phyloP scores from a whole-genome alignment of 495 filamentous ascomycete genomes.

The Lindgomyces ingoldianus region DNA sequence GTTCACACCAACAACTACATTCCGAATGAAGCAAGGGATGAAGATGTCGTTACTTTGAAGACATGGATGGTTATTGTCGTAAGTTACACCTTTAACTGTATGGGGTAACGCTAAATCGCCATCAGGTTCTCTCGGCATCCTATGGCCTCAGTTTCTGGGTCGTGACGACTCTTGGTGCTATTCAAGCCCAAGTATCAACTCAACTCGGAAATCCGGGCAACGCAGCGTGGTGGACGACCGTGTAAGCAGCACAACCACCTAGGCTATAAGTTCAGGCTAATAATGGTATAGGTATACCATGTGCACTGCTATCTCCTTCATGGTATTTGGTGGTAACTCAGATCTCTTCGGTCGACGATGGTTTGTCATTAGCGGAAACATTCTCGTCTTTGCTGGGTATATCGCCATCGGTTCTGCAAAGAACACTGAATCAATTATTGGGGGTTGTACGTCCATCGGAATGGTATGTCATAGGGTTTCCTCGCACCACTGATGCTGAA shows the following conservation, averaged over 20 bases:
- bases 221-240: conserved; percentile 16
- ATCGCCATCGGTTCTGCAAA: conserved; percentile 21
- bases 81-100: conserved; percentile 7
- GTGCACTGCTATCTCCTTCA: conserved; percentile 16
- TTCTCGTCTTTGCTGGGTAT: conserved; percentile 14
- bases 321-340: conserved; percentile 24
- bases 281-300: background rate
- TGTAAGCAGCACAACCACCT: conserved; percentile 28
- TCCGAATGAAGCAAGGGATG: conserved; percentile 13
- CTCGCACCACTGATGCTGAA: too few species aligned
- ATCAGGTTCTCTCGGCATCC: background rate
- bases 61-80: conserved; percentile 30
- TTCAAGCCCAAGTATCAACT: conserved; percentile 13
- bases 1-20: background rate
- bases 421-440: conserved; percentile 21
- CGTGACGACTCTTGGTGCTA: conserved; percentile 11
- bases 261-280: conserved; percentile 8
- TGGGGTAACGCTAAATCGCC: conserved; percentile 20
- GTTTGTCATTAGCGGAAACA: conserved; percentile 25
- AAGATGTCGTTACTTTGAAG: conserved; percentile 27
- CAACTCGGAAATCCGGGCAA: conserved; percentile 17
- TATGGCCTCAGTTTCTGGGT: conserved; percentile 23
- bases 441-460: conserved; percentile 21
- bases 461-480: too few species aligned
- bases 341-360: conserved; percentile 28